These are phyloP conservation scores for Quercus bicolor DNA, from an alignment of 306 rosid species.

Conservation along the genomic window DNA sequence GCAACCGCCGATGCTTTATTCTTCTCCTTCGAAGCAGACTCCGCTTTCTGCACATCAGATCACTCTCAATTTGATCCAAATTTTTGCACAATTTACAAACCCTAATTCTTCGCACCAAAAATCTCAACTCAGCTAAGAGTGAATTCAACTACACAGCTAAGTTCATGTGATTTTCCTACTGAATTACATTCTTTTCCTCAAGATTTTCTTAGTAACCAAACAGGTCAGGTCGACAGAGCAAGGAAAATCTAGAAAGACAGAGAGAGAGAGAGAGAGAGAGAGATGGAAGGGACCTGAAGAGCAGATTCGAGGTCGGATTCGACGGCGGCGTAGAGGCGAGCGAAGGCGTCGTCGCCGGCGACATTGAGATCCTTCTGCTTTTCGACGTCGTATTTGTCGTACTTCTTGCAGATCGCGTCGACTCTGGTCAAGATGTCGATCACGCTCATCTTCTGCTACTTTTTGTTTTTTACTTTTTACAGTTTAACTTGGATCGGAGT, in stretches of 20 bases:
- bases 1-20: slow-evolving; percentile 87
- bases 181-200: background rate
- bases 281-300: slow-evolving; percentile 44
- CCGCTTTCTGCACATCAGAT: slow-evolving; percentile 78
- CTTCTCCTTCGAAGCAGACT: slow-evolving; percentile 78
- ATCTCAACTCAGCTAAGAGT: background rate
- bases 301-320: slow-evolving; percentile 75
- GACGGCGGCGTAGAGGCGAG: slow-evolving; percentile 71
- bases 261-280: slow-evolving; percentile 7
- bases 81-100: background rate
- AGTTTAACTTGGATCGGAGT: background rate
- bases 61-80: background rate
- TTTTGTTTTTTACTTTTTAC: slow-evolving; percentile 15
- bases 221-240: slow-evolving; percentile 1
- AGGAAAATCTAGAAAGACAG: background rate
- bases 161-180: background rate
- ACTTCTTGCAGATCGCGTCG: slow-evolving; percentile 90
- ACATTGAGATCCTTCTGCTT: slow-evolving; percentile 71
- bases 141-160: slow-evolving; percentile 1
- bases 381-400: slow-evolving; percentile 84
- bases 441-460: slow-evolving; percentile 71
- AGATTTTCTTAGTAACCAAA: slow-evolving; percentile 4
- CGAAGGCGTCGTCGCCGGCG: slow-evolving; percentile 94
- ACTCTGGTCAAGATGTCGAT: slow-evolving; percentile 93
- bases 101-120: background rate